These are phyloP conservation scores for Scytalidium lignicola DNA, from an alignment of 2,329 filamentous ascomycete genomes.

Conservation along the genomic window DNA sequence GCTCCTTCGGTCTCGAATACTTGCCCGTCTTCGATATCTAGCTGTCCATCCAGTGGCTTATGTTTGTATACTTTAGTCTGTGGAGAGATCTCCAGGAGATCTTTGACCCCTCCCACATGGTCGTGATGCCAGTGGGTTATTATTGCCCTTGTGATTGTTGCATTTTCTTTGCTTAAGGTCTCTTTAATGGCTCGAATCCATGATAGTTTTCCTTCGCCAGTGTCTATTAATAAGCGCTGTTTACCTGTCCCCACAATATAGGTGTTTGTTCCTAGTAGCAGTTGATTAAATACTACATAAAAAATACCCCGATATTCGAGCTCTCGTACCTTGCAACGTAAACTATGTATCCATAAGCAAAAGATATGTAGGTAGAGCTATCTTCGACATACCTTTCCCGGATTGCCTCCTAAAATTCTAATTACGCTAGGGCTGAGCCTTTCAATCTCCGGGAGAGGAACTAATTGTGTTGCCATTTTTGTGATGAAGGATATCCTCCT, in stretches of 20 bases:
- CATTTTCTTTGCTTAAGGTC: constrained; percentile 62
- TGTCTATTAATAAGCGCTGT: constrained; percentile 78
- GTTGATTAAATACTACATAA: constrained; percentile 39
- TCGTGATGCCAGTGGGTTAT: constrained; percentile 93
- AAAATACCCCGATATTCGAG: neutral
- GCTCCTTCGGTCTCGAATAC: constrained; percentile 52
- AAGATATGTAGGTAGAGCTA: neutral
- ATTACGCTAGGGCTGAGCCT: constrained; percentile 73
- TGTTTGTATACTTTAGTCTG: constrained; percentile 62
- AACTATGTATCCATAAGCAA: constrained; percentile 36
- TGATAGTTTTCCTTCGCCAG: constrained; percentile 67
- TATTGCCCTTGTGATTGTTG: constrained; percentile 62
- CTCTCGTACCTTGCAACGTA: constrained; percentile 51
- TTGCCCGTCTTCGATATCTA: constrained; percentile 50
- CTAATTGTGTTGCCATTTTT: constrained; percentile 26
- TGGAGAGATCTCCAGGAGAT: constrained; percentile 62
- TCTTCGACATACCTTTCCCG: constrained; percentile 61
- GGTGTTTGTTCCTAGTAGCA: constrained; percentile 78
- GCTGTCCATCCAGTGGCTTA: constrained; percentile 47
- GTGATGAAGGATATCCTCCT: constrained; percentile 1
- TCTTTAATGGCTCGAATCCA: constrained; percentile 66
- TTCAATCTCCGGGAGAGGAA: constrained; percentile 62
- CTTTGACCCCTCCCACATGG: constrained; percentile 70
- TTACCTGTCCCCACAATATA: constrained; percentile 79
- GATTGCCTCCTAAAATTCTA: constrained; percentile 85